Percentiles rank a stretch among this genome's conserved stretches.
Evolutionary conservation across 2,329 filamentous ascomycete genomes (phyloP).

Genomic region (Sarocladium kiliense): DNA sequence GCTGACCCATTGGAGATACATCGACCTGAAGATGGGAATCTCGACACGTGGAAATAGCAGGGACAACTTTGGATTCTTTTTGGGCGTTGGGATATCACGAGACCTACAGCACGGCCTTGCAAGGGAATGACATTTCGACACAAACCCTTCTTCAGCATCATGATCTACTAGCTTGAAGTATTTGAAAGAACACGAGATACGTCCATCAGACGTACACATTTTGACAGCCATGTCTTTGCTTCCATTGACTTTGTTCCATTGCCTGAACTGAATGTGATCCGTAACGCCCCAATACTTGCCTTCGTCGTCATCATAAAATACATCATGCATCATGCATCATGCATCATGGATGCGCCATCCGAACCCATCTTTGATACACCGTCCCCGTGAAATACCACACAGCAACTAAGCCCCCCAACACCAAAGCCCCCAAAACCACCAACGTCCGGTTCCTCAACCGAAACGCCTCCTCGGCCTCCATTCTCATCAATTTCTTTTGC

Average conservation of each 20-base stretch:
- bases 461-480: slow-evolving; percentile 61
- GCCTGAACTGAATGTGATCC: too few relatives aligned
- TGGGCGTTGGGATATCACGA: not conserved
- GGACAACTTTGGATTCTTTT: not conserved
- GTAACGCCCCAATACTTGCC: too few relatives aligned
- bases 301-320: too few relatives aligned
- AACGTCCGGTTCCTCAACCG: slow-evolving; percentile 52
- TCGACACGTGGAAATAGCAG: not conserved
- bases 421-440: slow-evolving; percentile 35
- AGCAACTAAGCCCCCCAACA: slow-evolving; percentile 9
- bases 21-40: not conserved
- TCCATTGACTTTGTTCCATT: too few relatives aligned
- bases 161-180: slow-evolving; percentile 1
- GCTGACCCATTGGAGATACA: not conserved
- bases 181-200: not conserved
- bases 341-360: too few relatives aligned
- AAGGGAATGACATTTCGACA: slow-evolving; percentile 4
- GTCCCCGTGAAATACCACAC: slow-evolving; percentile 4
- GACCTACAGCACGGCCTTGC: not conserved
- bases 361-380: not conserved
- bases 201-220: not conserved
- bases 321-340: too few relatives aligned
- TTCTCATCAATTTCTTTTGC: slow-evolving; percentile 54
- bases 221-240: not conserved
- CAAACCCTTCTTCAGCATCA: slow-evolving; percentile 1